These are phyloP conservation scores for Saturnispora kantuleensis DNA, from an alignment of 805 yeast genomes.

Conservation along the genomic window DNA sequence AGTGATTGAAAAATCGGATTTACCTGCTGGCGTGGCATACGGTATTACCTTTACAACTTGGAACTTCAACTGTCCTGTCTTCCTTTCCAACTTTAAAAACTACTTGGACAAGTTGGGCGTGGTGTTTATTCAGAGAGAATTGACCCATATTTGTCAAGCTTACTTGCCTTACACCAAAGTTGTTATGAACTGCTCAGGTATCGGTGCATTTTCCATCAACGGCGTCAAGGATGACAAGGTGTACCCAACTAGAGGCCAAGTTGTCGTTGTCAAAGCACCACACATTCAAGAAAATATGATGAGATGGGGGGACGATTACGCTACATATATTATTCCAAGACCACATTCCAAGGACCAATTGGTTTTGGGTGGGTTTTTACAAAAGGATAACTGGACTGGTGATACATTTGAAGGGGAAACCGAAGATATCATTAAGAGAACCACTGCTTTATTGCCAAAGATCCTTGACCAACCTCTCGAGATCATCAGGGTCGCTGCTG, in stretches of 20 bases:
- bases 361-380: conserved; percentile 67
- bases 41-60: conserved; percentile 53
- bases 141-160: conserved; percentile 52
- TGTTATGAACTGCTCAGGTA: conserved; percentile 72
- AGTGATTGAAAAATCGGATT: conserved; percentile 27
- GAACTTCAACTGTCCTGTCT: conserved; percentile 66
- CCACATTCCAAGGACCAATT: conserved; percentile 58
- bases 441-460: conserved; percentile 42
- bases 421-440: conserved; percentile 50
- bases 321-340: conserved; percentile 66
- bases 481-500: conserved; percentile 57
- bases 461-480: conserved; percentile 37
- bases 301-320: conserved; percentile 51
- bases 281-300: conserved; percentile 49
- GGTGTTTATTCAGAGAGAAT: conserved; percentile 34
- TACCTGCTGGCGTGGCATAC: conserved; percentile 43
- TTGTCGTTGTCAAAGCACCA: conserved; percentile 62
- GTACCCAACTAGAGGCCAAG: conserved; percentile 76
- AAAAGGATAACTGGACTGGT: conserved; percentile 50
- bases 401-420: conserved; percentile 51
- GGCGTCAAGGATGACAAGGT: conserved; percentile 55
- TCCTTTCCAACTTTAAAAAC: conserved; percentile 37
- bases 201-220: conserved; percentile 52
- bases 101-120: conserved; percentile 43
- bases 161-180: conserved; percentile 29